Conservation (phyloP, 257 asterid species). For the Datura wrightii region DNA sequence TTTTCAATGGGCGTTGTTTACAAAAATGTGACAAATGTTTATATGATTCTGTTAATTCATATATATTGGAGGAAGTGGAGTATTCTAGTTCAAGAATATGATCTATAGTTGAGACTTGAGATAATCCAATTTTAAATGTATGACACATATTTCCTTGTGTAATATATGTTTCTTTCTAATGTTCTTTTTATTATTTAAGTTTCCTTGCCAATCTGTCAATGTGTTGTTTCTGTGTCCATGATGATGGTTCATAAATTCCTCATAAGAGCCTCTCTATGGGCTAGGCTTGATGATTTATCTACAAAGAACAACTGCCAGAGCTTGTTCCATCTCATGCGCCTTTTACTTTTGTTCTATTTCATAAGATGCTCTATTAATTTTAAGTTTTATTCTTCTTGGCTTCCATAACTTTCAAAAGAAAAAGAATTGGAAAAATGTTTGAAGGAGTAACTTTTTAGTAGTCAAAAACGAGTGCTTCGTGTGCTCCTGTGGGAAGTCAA, state of each 20-base stretch:
- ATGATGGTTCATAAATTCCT: neutral
- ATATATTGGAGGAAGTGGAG: constrained; percentile 5
- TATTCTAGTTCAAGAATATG: constrained; percentile 2
- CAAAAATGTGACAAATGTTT: constrained; percentile 7
- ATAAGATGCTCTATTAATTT: neutral
- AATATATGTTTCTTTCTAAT: neutral
- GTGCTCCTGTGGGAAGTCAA: neutral
- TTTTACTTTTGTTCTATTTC: neutral
- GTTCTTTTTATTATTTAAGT: neutral
- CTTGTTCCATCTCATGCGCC: neutral
- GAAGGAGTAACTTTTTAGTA: neutral
- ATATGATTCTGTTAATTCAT: neutral
- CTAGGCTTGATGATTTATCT: neutral
- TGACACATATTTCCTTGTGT: neutral
- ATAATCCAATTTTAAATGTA: constrained; percentile 1
- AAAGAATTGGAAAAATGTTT: neutral
- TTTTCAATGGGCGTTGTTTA: neutral
- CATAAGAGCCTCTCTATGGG: neutral
- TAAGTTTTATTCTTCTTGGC: neutral
- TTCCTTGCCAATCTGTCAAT: neutral
- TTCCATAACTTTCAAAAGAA: neutral
- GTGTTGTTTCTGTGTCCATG: neutral
- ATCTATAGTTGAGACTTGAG: neutral
- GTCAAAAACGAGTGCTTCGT: neutral
- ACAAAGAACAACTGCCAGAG: neutral